These are phyloP conservation scores for Penicillium sclerotigenum DNA, from an alignment of 2,329 filamentous ascomycete genomes.

Conservation along the genomic window DNA sequence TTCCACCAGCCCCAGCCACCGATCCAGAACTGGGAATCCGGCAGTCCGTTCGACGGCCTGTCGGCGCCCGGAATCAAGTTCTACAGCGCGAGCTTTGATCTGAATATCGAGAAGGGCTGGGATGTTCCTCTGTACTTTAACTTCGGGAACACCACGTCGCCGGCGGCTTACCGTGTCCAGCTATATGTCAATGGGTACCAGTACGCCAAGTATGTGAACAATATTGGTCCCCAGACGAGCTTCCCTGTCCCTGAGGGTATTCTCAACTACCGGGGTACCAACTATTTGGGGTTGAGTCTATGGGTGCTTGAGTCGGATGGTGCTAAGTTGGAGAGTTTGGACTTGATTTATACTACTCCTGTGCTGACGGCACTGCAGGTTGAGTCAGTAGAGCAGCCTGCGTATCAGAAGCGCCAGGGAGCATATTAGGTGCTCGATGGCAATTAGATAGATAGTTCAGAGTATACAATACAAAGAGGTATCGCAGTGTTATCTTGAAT, in stretches of 20 bases:
- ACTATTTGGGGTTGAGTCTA: conserved; percentile 65
- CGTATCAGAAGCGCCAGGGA: conserved; percentile 47
- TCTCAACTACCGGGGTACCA: conserved; percentile 66
- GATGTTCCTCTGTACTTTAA: conserved; percentile 56
- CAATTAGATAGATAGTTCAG: background rate
- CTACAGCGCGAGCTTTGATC: conserved; percentile 51
- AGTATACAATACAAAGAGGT: background rate
- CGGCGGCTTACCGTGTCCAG: conserved; percentile 59
- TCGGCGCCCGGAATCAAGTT: conserved; percentile 50
- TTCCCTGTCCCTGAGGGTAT: conserved; percentile 74
- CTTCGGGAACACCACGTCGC: conserved; percentile 47
- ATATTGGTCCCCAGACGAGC: conserved; percentile 69
- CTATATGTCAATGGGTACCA: conserved; percentile 76
- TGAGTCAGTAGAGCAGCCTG: conserved; percentile 45
- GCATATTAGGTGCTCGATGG: conserved; percentile 47
- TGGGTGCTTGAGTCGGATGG: conserved; percentile 63
- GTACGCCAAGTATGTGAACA: conserved; percentile 64
- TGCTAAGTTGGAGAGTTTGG: conserved; percentile 56
- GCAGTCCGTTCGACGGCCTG: conserved; percentile 43
- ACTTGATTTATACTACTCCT: conserved; percentile 49
- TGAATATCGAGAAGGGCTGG: conserved; percentile 52
- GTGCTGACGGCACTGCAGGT: conserved; percentile 53
- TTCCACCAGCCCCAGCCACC: conserved; percentile 54
- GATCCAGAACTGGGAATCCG: conserved; percentile 32
- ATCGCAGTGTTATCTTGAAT: background rate